A percentile compares a stretch with the other conserved stretches of the same genome.
These are phyloP conservation scores for Ophiostoma montium DNA, from an alignment of 2,329 filamentous ascomycete species.

Conservation along the genomic window DNA sequence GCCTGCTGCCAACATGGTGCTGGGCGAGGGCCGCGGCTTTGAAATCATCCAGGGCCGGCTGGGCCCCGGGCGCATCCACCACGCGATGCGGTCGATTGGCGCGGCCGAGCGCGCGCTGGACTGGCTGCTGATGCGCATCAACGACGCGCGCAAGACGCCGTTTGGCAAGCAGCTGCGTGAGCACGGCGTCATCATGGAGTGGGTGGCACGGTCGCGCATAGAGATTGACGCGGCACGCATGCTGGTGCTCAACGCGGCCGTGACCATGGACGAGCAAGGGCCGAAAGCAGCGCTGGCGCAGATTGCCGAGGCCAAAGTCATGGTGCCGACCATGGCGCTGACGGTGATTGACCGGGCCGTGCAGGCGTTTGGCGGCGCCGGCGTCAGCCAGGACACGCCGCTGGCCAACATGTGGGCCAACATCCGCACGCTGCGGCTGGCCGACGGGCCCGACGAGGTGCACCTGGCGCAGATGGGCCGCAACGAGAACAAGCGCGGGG, in stretches of 20 bases:
- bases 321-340: slow-evolving; percentile 70
- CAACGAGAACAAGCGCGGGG: slow-evolving; percentile 62
- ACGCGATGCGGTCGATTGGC: slow-evolving; percentile 91
- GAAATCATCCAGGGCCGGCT: slow-evolving; percentile 97
- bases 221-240: slow-evolving; percentile 89
- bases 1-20: slow-evolving; percentile 67
- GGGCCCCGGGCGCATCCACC: slow-evolving; percentile 90
- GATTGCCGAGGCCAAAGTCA: slow-evolving; percentile 89
- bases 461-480: slow-evolving; percentile 69
- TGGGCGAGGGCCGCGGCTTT: slow-evolving; percentile 88
- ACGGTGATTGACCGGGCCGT: slow-evolving; percentile 88
- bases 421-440: slow-evolving; percentile 70
- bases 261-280: slow-evolving; percentile 81
- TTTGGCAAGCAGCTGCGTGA: slow-evolving; percentile 79
- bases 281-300: slow-evolving; percentile 84
- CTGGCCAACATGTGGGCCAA: slow-evolving; percentile 70
- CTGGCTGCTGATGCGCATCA: slow-evolving; percentile 88
- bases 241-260: slow-evolving; percentile 82
- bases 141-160: slow-evolving; percentile 78
- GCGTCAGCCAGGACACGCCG: slow-evolving; percentile 88
- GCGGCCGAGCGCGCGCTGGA: slow-evolving; percentile 83
- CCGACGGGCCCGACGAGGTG: slow-evolving; percentile 94
- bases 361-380: slow-evolving; percentile 81
- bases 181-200: slow-evolving; percentile 90
- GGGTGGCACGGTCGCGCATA: slow-evolving; percentile 81